Evolutionary conservation across 495 filamentous ascomycete genomes (phyloP).

Genomic region (Thozetella sp.): DNA sequence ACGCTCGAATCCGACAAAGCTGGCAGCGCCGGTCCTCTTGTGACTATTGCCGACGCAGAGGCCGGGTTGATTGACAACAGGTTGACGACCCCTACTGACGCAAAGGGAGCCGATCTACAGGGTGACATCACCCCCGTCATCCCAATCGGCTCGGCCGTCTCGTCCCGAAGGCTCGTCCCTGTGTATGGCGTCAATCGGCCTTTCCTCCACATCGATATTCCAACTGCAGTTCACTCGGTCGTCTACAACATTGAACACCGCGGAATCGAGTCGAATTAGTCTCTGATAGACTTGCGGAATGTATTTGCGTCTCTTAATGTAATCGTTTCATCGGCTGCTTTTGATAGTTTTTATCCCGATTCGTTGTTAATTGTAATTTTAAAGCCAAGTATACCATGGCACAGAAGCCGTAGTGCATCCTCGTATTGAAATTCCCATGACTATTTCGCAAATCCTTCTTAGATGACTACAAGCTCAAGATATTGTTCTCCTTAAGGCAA

Average conservation of each 20-base stretch:
- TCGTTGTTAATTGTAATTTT: too few species aligned
- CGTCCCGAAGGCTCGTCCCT: slow-evolving; percentile 22
- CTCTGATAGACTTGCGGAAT: too few species aligned
- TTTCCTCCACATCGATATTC: slow-evolving; percentile 62
- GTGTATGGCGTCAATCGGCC: slow-evolving; percentile 51
- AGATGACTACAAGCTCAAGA: too few species aligned
- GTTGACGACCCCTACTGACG: not conserved
- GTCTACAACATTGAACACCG: slow-evolving; percentile 54
- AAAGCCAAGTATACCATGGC: too few species aligned
- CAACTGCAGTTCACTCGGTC: slow-evolving; percentile 82
- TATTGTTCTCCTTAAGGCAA: too few species aligned
- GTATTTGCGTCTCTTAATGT: too few species aligned
- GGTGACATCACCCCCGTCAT: slow-evolving; percentile 12
- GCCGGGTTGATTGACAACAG: not conserved
- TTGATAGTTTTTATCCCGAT: too few species aligned
- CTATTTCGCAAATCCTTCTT: too few species aligned
- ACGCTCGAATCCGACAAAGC: not conserved
- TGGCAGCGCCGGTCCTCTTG: slow-evolving; percentile 9
- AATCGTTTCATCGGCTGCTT: too few species aligned
- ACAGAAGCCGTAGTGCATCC: too few species aligned
- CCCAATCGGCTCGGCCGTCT: slow-evolving; percentile 4
- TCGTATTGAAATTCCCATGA: too few species aligned
- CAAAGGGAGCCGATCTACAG: slow-evolving; percentile 8
- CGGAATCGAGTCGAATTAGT: not conserved
- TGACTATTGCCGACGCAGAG: slow-evolving; percentile 18